Base-by-base conservation (phyloP, 306 rosid species). In the Malus domestica region DNA sequence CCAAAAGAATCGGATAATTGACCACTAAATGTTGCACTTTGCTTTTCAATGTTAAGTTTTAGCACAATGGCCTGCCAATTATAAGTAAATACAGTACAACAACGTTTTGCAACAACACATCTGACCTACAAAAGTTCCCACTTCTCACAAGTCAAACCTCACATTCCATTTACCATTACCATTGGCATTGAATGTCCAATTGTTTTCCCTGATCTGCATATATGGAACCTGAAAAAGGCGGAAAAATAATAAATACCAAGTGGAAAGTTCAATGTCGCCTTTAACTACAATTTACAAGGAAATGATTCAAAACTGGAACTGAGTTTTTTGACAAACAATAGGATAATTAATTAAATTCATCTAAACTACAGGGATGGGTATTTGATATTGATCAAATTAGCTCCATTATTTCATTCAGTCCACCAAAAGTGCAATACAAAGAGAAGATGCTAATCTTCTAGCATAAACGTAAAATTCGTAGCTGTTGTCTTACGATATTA, bases 161-260 rank as follows among this genome's bases (percentile, higher is more conserved):
- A 96, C 88, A 57, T 86, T 89, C 99, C 99, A 96, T 86, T 86
- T 87, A 69, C 99, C 98, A 76, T 89, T 89, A 81, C 86, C 75
- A 79, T 96, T 89, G 1, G 89, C 90, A 80, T 90, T 96, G 29
- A 92, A 64, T 10, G 96, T 86, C 99, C 97, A 96, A 81, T 92
- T 96, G 77, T 96, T 96, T 88, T 96, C 99, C 85, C 96, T 92
- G 79, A 96, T 77, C 96, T 96, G 98, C 80, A 89, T n/a, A 80
- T 96, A 96, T 25, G 98, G 98, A 80, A 90, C 88, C 99, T 96
- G 90, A 70, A 70, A 78, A 69, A 78, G 79, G 60, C 67, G 65
- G 27, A 62, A 46, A 59, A 29, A 67, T 64, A 63, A 62, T 49
- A 62, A 12, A 49, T 57, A 42, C 63, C 51, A 40, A 66, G 35